Evolutionary conservation across 208 protist genomes (phyloP).

Genomic region (Trypanosoma caninum): DNA sequence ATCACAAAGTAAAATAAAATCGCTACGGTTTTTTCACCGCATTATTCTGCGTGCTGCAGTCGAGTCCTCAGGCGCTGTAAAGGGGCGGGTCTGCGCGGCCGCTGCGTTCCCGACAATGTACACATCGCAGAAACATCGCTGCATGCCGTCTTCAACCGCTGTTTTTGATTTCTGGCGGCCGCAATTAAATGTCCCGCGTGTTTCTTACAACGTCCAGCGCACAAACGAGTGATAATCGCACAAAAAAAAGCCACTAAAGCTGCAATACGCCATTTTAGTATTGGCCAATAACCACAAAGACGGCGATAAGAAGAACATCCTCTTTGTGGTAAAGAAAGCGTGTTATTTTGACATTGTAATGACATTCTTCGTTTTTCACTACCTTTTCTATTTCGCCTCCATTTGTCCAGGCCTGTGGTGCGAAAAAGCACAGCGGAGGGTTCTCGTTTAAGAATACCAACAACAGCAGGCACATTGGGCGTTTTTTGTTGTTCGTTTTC

Average conservation of each 20-base stretch:
- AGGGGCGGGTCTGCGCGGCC: background rate
- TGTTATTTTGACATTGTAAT: too few species aligned
- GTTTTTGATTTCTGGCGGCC: background rate
- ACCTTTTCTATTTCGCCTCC: background rate
- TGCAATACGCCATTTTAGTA: conserved; percentile 6
- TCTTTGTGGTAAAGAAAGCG: too few species aligned
- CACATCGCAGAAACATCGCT: background rate
- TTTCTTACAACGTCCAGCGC: background rate
- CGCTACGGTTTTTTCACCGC: too few species aligned
- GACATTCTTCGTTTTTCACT: too few species aligned
- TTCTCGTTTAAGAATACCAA: conserved; percentile 8
- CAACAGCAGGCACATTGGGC: background rate
- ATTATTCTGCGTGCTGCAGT: too few species aligned
- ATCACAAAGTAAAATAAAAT: background rate
- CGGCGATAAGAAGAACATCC: too few species aligned
- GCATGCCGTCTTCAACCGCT: background rate
- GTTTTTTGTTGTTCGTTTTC: background rate
- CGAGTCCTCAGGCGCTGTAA: too few species aligned
- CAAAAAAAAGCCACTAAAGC: conserved; percentile 7
- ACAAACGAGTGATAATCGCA: background rate
- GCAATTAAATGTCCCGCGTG: background rate
- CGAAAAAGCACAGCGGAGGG: conserved; percentile 5
- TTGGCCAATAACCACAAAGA: background rate
- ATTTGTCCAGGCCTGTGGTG: conserved; percentile 9
- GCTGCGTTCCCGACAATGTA: background rate